A percentile compares a stretch with the other conserved stretches of the same genome.
Evolutionary conservation across 2,329 filamentous ascomycete genomes (phyloP).

Genomic region (Akanthomyces dipterigenus): DNA sequence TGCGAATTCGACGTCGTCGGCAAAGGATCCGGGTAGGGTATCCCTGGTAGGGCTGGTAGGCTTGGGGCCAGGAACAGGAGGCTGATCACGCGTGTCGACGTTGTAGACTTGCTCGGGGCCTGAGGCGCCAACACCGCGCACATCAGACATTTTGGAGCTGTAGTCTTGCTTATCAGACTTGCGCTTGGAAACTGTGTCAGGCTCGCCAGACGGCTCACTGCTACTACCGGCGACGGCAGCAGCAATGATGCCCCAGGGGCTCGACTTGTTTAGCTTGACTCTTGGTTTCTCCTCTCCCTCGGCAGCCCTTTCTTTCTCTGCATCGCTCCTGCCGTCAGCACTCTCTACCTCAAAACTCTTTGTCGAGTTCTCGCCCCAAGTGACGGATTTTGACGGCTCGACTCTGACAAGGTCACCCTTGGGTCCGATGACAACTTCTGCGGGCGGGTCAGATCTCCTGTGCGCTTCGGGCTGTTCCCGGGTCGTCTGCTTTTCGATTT

Average conservation of each 20-base stretch:
- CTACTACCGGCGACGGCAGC: constrained; percentile 41
- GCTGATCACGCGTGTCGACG: constrained; percentile 37
- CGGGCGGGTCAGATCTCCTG: constrained; percentile 18
- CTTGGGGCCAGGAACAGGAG: constrained; percentile 52
- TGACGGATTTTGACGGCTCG: constrained; percentile 47
- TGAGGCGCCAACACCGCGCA: constrained; percentile 16
- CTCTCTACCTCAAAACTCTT: constrained; percentile 58
- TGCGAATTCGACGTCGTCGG: constrained; percentile 61
- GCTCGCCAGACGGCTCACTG: constrained; percentile 29
- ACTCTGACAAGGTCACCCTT: constrained; percentile 37
- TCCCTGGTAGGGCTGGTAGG: constrained; percentile 39
- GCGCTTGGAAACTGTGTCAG: constrained; percentile 17
- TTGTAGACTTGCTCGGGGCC: constrained; percentile 20
- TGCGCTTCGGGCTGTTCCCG: constrained; percentile 12
- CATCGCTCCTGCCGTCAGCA: constrained; percentile 37
- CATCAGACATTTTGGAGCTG: constrained; percentile 11
- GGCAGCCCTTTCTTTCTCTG: constrained; percentile 23
- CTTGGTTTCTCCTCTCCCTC: constrained; percentile 26
- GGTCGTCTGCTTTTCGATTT: constrained; percentile 13
- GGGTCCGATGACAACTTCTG: constrained; percentile 33
- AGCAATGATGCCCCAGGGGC: constrained; percentile 46
- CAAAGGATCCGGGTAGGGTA: constrained; percentile 59
- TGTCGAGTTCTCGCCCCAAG: constrained; percentile 58
- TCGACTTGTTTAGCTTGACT: constrained; percentile 32
- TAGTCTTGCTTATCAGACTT: constrained; percentile 16